phyloP scores from a whole-genome alignment of 495 filamentous ascomycete species.

The Cercophora newfieldiana region DNA sequence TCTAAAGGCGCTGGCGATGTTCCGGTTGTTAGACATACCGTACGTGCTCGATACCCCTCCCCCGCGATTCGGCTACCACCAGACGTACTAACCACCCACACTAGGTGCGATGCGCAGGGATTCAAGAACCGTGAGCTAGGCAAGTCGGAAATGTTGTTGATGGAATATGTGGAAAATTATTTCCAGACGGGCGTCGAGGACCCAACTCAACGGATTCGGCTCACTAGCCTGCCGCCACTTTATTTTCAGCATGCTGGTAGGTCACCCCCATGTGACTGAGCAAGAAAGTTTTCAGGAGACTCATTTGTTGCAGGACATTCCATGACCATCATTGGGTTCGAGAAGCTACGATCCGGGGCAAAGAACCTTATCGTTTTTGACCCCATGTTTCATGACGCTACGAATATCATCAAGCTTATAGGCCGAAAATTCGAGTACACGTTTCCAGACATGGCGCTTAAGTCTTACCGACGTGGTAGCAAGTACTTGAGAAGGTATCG shows the following conservation, averaged over 20 bases:
- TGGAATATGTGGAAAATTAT: conserved; percentile 70
- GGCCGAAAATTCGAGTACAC: conserved; percentile 45
- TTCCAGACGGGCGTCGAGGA: conserved; percentile 57
- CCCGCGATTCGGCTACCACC: neutral
- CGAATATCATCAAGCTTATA: conserved; percentile 58
- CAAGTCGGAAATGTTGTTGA: conserved; percentile 47
- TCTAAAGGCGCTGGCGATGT: conserved; percentile 78
- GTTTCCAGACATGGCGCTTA: conserved; percentile 59
- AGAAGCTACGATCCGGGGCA: conserved; percentile 62
- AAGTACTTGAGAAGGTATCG: conserved; percentile 67
- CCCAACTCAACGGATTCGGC: conserved; percentile 54
- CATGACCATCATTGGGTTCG: conserved; percentile 87
- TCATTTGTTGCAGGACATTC: conserved; percentile 66
- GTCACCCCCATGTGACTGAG: neutral
- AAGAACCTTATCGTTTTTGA: conserved; percentile 85
- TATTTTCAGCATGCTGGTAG: conserved; percentile 86
- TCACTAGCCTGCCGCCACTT: conserved; percentile 74
- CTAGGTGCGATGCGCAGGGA: conserved; percentile 40
- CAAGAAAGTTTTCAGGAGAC: neutral
- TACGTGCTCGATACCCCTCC: conserved; percentile 44
- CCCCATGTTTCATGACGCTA: conserved; percentile 75
- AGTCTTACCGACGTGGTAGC: conserved; percentile 67
- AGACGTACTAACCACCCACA: neutral
- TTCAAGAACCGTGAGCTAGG: conserved; percentile 37
- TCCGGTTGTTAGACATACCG: conserved; percentile 67